Evolutionary conservation across 768 basidiomycete species (phyloP).

Genomic region (Termitomyces sp.): DNA sequence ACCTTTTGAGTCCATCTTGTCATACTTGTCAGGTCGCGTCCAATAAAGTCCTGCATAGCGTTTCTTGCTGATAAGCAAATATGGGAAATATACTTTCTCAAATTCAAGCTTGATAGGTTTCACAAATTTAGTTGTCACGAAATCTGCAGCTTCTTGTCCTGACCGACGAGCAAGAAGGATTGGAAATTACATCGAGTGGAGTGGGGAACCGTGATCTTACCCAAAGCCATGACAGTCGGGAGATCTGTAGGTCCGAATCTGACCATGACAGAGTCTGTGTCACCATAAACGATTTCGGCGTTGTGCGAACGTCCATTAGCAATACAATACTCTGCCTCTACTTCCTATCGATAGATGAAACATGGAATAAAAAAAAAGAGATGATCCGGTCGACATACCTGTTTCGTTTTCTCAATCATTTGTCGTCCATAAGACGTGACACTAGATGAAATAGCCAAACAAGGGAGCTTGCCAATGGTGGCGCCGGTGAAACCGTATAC

Average conservation of each 20-base stretch:
- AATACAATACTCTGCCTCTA: slow-evolving; percentile 81
- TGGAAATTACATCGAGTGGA: neutral
- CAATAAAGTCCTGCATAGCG: slow-evolving; percentile 98
- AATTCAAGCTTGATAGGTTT: slow-evolving; percentile 98
- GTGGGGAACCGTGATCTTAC: slow-evolving; percentile 29
- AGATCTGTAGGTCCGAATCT: slow-evolving; percentile 91
- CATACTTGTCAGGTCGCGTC: slow-evolving; percentile 92
- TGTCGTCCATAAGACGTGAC: slow-evolving; percentile 95
- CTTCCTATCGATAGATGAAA: slow-evolving; percentile 48
- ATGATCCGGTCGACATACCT: slow-evolving; percentile 36
- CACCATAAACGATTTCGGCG: slow-evolving; percentile 95
- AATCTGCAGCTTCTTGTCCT: slow-evolving; percentile 91
- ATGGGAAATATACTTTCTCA: slow-evolving; percentile 99
- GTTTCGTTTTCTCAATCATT: slow-evolving; percentile 98
- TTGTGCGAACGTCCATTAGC: slow-evolving; percentile 84
- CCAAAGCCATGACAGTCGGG: slow-evolving; percentile 82
- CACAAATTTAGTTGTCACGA: slow-evolving; percentile 87
- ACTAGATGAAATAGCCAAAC: slow-evolving; percentile 93
- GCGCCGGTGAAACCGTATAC: slow-evolving; percentile 99
- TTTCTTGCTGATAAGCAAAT: slow-evolving; percentile 97
- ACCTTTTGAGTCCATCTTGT: slow-evolving; percentile 99
- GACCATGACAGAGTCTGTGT: slow-evolving; percentile 99
- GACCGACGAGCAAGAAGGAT: slow-evolving; percentile 3
- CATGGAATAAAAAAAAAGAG: neutral
- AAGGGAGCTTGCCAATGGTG: slow-evolving; percentile 94